Conservation (phyloP, 768 basidiomycete species). For the Hygrocybe coccinea region DNA sequence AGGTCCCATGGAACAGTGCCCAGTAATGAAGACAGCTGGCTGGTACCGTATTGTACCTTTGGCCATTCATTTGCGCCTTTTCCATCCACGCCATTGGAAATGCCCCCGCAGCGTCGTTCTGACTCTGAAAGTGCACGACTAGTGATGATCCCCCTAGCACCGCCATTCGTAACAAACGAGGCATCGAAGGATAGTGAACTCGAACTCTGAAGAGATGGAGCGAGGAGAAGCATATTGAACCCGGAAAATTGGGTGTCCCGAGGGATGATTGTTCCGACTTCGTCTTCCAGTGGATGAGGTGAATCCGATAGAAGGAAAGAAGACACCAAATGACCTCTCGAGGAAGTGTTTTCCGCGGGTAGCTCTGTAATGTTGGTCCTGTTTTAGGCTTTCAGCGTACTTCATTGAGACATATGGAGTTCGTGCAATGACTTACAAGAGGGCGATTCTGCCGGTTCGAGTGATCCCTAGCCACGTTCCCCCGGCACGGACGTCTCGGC, state of each 20-base stretch:
- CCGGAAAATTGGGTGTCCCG: constrained; percentile 60
- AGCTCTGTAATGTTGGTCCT: constrained; percentile 86
- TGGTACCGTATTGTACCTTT: constrained; percentile 60
- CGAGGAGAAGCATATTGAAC: constrained; percentile 73
- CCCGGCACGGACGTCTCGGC: constrained; percentile 65
- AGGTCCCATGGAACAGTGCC: constrained; percentile 31
- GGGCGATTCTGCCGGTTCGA: constrained; percentile 58
- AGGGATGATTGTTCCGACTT: constrained; percentile 43
- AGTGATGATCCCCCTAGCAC: constrained; percentile 57
- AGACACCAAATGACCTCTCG: constrained; percentile 65
- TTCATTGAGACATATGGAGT: constrained; percentile 9
- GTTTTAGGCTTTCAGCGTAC: constrained; percentile 11
- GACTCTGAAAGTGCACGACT: constrained; percentile 46
- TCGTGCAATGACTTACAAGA: constrained; percentile 52
- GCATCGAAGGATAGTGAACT: constrained; percentile 44
- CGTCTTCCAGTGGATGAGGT: constrained; percentile 43
- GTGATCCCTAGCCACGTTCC: constrained; percentile 81
- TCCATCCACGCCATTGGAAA: constrained; percentile 78
- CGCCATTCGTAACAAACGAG: constrained; percentile 62
- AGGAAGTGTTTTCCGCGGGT: constrained; percentile 42
- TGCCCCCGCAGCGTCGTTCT: constrained; percentile 50
- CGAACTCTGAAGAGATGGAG: constrained; percentile 27
- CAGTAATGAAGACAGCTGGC: constrained; percentile 43
- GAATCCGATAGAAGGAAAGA: constrained; percentile 59
- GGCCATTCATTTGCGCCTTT: constrained; percentile 60